Base-by-base conservation (phyloP, 345 rosid species). In the Citropsis articulata region DNA sequence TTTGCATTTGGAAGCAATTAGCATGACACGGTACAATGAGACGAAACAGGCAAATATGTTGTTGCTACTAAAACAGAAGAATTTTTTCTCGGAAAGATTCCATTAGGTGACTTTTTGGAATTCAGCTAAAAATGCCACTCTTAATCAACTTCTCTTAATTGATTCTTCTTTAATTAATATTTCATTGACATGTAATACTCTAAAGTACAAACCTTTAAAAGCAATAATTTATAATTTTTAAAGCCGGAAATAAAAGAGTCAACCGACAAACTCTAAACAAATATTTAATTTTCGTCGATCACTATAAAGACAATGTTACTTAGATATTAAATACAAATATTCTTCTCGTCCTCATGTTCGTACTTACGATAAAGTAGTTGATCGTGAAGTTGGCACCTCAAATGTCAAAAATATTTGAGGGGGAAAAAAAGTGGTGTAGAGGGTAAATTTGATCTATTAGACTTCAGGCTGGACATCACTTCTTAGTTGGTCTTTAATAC, bases 11-110 rank as follows among this genome's bases (percentile, higher is more conserved):
- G 25, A 19, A 50, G 62, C 61, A 14, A 71, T 48, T 19, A 7
- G 30, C 35, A 18, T 8, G 35, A 35, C 27, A 57, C 30, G 9
- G 6, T 35, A 72, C 10, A 72, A 19, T 24, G 50, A 22, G 61
- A 73, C 76, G 38, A 61, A 73, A 24, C 3, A 40, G 9, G 68
- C 36, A 73, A 38, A n/a, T 38, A 73, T 40, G 22, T 59, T 72
- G 22, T 72, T 22, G 40, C 27, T 57, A 22, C 22, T 16, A 38
- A 16, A 74, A 19, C 38, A 42, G 12, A 8, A 9, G 53, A 50
- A 28, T 63, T 45, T n/a, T 28, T 16, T n/a, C 13, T 33, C 12
- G 16, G 4, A 28, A 72, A 72, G 76, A 57, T 72, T 55, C 76
- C 76, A 59, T n/a, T 55, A 0, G n/a, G 28, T 31, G 42, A 21